Conservation (phyloP, 139 green algal species). For the Bryopsis sp. region DNA sequence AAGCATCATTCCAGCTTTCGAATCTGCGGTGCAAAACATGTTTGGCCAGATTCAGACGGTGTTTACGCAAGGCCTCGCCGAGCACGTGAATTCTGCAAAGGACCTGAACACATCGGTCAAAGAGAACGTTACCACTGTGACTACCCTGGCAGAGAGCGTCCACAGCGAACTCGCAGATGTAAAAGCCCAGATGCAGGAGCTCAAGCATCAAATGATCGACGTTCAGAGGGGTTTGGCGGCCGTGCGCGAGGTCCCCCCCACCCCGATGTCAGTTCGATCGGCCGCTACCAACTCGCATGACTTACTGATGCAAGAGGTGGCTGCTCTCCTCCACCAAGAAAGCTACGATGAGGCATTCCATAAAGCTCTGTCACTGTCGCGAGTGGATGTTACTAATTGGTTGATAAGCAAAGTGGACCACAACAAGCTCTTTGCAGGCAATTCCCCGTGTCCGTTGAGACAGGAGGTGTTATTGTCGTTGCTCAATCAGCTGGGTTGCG, state of each 20-base stretch:
- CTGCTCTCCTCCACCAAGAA: conserved; percentile 7
- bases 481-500: conserved; percentile 14
- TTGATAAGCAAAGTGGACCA: conserved; percentile 12
- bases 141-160: not conserved
- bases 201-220: conserved; percentile 14
- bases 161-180: not conserved
- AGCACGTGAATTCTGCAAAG: not conserved
- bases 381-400: conserved; percentile 13
- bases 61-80: conserved; percentile 1
- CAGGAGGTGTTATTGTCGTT: conserved; percentile 16
- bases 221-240: not conserved
- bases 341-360: conserved; percentile 19
- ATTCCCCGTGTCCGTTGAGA: conserved; percentile 5
- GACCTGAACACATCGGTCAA: not conserved
- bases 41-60: conserved; percentile 17
- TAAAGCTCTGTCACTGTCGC: conserved; percentile 14
- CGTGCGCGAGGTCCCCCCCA: not conserved
- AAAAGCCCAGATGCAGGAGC: not conserved
- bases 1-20: conserved; percentile 17
- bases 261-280: not conserved
- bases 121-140: not conserved
- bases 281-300: not conserved
- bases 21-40: conserved; percentile 19
- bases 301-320: conserved; percentile 10
- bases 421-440: not conserved